Evolutionary conservation across 305 asterid genomes (phyloP).

Genomic region (Fraxinus angustifolia): DNA sequence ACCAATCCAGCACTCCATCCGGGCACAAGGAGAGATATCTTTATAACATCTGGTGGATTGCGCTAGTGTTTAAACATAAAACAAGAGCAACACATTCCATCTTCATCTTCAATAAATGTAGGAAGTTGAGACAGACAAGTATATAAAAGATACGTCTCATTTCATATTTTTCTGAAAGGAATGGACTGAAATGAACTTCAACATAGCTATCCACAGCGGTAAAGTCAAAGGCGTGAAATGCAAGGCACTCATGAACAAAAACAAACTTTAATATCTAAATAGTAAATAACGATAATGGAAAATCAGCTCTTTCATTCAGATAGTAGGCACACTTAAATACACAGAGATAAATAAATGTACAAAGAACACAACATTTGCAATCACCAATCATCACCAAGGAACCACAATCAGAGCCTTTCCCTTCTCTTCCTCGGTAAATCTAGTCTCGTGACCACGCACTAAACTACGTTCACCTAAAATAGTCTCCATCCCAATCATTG

Average conservation of each 20-base stretch:
- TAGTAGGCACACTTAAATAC: not conserved
- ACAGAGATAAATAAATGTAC: not conserved
- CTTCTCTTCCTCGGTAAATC: conserved; percentile 45
- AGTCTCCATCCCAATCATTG: conserved; percentile 19
- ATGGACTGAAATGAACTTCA: not conserved
- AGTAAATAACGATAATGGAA: not conserved
- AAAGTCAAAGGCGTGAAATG: not conserved
- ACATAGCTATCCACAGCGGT: not conserved
- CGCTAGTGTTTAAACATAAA: conserved; percentile 83
- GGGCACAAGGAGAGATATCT: conserved; percentile 85
- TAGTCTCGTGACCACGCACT: conserved; percentile 27
- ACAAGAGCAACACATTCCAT: conserved; percentile 97
- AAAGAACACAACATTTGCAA: too few relatives aligned
- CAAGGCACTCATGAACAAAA: not conserved
- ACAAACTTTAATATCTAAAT: too few relatives aligned
- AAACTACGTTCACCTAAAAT: conserved; percentile 33
- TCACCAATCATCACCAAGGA: conserved; percentile 30
- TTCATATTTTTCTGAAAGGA: not conserved
- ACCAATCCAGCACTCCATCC: conserved; percentile 99
- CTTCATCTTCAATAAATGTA: conserved; percentile 73
- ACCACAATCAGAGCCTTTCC: conserved; percentile 43
- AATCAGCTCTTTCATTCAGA: not conserved
- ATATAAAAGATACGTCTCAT: not conserved
- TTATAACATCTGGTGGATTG: conserved; percentile 86
- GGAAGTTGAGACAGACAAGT: conserved; percentile 17